Evolutionary conservation across 2,329 filamentous ascomycete species (phyloP), one percentile per base, ranked within the genome.

Genomic region (Cytospora leucostoma): DNA sequence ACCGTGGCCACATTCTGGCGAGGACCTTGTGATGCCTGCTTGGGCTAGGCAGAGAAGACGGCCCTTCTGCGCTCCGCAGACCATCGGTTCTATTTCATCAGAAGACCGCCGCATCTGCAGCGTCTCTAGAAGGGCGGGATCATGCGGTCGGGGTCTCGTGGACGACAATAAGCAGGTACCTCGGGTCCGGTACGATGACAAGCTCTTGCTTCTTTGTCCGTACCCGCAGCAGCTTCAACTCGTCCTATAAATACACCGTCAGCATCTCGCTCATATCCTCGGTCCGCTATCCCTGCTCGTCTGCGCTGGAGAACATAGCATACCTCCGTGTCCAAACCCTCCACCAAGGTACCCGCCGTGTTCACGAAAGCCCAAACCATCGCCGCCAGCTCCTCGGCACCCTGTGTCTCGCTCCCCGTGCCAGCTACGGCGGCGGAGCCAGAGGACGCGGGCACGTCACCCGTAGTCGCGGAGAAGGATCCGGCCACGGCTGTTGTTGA

Each of bases 201-300:
- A 95, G 78, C 75, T 96, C 92, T 70, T 93, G 90, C 75, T 91
- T 93, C 79, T 88, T 92, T n/a, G 91, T 94, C 68, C 92, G 84
- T 67, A 96, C 73, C 67, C 91, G 83, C 58, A 95, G 76, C 55
- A 95, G 79, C 76, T 88, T 92, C 67, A 93, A 76, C 72, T 93
- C 91, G 70, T 95, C 91, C 82, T 89, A 67, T 35, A 8, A 60
- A 35, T 37, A 19, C 52, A 32, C 1, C 38, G 32, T 68, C 44
- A 66, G 59, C 50, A 13, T 50, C 21, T 35, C 37, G 38, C 27
- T 17, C 50, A 38, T 21, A n/a, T 32, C 19, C 8, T 4, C 2
- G 35, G 11, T 5, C 44, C 17, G 11, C 2, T 4, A n/a, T 17
- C 44, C 15, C 17, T 44, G 1, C 15, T 44, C 19, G 40, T 44